Evolutionary conservation across 768 basidiomycete genomes (phyloP), one percentile per base, ranked within the genome.

Genomic region (Paxillus ammoniavirescens): DNA sequence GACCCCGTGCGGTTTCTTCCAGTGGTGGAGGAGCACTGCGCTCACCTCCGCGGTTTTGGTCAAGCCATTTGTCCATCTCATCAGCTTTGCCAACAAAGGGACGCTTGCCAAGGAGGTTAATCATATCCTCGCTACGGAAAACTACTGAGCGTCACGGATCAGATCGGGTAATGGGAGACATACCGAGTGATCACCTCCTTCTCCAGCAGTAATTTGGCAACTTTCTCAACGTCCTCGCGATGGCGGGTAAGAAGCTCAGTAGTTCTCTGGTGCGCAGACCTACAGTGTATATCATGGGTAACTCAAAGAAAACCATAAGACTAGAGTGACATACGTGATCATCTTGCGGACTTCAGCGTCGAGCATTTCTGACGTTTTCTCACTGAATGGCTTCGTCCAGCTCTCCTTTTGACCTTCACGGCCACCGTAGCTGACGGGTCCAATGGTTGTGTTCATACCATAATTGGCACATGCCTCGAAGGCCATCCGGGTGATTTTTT

Each of bases 41-140:
- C 61, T 82, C 82, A 36, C 62, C 64, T 38, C 78, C 79, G 36
- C 78, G 79, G 66, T 92, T 82, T 65, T 88, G 82, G 64, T 96
- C 93, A n/a, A 96, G 80, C 89, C 93, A 96, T 67, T 89, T 91
- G 74, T 97, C 94, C 95, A 98, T 97, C 60, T 96, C 93, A 66
- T 96, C 93, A 23, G 82, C 76, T 53, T 82, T 80, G 58, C 82
- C 83, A n/a, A 66, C 72, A 62, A 93, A 93, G 23, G 91, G 91
- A 47, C 91, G 83, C 65, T 87, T 89, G 47, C 92, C 91, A 38
- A 93, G 80, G 15, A 93, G 77, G 38, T 77, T 64, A 56, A 91
- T 89, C 91, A 93, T 94, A 65, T 93, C 89, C 79, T 91, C 90
- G 47, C 91, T 92, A 61, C 47, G 52, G 4, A 42, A 23, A 57